Conservation (phyloP, 352 stramenopile genomes). For the Pythium utonaiense region DNA sequence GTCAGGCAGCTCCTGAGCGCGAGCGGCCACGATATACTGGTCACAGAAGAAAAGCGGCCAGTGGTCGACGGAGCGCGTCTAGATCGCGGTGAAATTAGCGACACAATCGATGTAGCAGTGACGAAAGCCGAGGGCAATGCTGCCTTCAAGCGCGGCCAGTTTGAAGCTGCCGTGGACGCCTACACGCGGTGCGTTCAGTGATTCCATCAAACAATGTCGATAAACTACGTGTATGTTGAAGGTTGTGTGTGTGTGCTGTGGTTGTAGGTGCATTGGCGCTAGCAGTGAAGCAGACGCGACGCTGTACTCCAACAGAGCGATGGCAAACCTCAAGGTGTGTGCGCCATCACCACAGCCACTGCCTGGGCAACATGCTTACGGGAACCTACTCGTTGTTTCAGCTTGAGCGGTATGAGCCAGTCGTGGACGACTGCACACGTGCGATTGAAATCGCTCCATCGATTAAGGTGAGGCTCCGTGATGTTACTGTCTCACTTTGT, state of each 20-base stretch:
- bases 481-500: not conserved
- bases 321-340: slow-evolving; percentile 56
- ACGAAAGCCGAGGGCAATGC: slow-evolving; percentile 55
- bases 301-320: slow-evolving; percentile 65
- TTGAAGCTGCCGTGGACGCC: slow-evolving; percentile 31
- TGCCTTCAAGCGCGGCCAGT: slow-evolving; percentile 38
- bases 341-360: too few relatives aligned
- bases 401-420: slow-evolving; percentile 36
- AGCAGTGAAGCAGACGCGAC: slow-evolving; percentile 32
- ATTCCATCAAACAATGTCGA: too few relatives aligned
- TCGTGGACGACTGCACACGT: slow-evolving; percentile 42
- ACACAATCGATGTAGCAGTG: slow-evolving; percentile 12
- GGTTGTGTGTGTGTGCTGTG: not conserved
- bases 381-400: too few relatives aligned
- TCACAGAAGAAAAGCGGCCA: not conserved
- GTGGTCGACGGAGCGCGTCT: not conserved
- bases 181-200: slow-evolving; percentile 34
- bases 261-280: slow-evolving; percentile 45
- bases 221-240: not conserved
- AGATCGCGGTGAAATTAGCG: not conserved
- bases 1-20: slow-evolving; percentile 27
- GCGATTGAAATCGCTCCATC: slow-evolving; percentile 40
- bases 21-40: slow-evolving; percentile 33
- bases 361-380: too few relatives aligned
- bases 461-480: slow-evolving; percentile 47